Percentiles rank a stretch among this genome's conserved stretches.
These are phyloP conservation scores for Rhodamnia argentea DNA, from an alignment of 345 rosid species.

Conservation along the genomic window DNA sequence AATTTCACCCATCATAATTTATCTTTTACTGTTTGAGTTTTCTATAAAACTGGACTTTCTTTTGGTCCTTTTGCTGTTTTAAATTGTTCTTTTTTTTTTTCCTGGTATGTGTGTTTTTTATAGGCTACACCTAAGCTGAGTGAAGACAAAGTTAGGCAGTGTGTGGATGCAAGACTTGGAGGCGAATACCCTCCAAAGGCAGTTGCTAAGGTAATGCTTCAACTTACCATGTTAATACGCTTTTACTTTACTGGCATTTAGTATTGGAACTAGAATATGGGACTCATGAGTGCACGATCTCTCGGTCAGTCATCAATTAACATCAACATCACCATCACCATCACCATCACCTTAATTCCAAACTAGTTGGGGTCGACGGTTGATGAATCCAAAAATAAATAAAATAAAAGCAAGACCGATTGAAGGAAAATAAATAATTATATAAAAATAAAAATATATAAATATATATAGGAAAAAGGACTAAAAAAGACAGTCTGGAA, in stretches of 20 bases:
- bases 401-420: too few relatives aligned
- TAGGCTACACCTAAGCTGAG: conserved; percentile 94
- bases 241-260: not conserved
- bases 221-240: not conserved
- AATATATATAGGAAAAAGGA: too few relatives aligned
- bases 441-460: too few relatives aligned
- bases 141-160: conserved; percentile 89
- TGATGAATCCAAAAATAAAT: too few relatives aligned
- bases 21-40: not conserved
- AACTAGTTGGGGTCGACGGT: too few relatives aligned
- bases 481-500: too few relatives aligned
- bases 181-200: conserved; percentile 91
- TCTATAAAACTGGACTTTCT: not conserved
- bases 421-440: too few relatives aligned
- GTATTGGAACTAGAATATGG: not conserved
- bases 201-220: conserved; percentile 73
- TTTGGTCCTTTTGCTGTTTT: not conserved
- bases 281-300: not conserved
- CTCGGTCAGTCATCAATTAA: not conserved
- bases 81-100: not conserved
- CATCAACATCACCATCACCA: too few relatives aligned
- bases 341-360: too few relatives aligned
- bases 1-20: not conserved
- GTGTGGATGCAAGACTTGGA: conserved; percentile 84
- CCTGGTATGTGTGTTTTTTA: not conserved